Evolutionary conservation across 371 early-diverging fungal genomes (phyloP).

Genomic region (Sporodiniella umbellata): DNA sequence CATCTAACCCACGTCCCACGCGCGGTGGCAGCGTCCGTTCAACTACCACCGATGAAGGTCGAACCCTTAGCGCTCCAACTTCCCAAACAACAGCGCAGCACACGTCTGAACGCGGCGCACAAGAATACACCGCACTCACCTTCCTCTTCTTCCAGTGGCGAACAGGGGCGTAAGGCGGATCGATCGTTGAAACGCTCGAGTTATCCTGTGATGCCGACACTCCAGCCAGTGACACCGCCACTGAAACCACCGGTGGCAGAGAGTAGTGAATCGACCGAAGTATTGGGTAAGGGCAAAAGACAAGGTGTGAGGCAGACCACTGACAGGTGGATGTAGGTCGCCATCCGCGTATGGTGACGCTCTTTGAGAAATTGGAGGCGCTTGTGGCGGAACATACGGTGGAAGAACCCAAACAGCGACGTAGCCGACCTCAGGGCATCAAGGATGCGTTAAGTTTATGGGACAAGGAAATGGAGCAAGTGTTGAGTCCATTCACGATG

Average conservation of each 20-base stretch:
- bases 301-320: no score
- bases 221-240: constrained; percentile 7
- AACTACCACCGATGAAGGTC: constrained; percentile 50
- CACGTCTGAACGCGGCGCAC: no score
- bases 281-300: no score
- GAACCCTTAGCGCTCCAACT: constrained; percentile 38
- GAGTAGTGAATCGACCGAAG: neutral
- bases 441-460: constrained; percentile 23
- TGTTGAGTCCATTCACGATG: constrained; percentile 24
- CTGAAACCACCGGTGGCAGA: constrained; percentile 11
- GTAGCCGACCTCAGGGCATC: constrained; percentile 11
- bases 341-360: constrained; percentile 18
- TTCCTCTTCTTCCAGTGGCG: no score
- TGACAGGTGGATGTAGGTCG: no score
- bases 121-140: no score
- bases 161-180: no score
- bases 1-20: constrained; percentile 43
- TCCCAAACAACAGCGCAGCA: constrained; percentile 9
- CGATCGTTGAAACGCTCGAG: constrained; percentile 16
- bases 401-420: neutral
- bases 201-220: constrained; percentile 3
- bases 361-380: constrained; percentile 25
- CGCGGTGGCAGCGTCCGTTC: constrained; percentile 23
- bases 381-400: constrained; percentile 31
- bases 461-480: constrained; percentile 26